Evolutionary conservation across 1,139 yeast genomes (phyloP), one percentile per base, ranked within the genome.

Genomic region (Torulaspora pretoriensis): DNA sequence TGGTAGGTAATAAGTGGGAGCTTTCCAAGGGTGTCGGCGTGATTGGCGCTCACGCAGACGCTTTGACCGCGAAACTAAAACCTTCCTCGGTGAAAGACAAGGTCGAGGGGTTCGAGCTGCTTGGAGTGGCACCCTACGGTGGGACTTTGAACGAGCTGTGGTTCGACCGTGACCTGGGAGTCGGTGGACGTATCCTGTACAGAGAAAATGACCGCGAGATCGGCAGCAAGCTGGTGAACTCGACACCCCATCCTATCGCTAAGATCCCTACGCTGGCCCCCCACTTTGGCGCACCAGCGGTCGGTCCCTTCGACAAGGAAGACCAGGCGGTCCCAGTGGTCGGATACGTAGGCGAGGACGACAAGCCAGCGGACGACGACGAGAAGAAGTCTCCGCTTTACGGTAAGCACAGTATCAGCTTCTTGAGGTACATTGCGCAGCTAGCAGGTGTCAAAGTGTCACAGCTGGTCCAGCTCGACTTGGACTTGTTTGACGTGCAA

Each of bases 41-140:
- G 27, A 72, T 80, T 47, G 86, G 82, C 0, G 65, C 77, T 28
- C 88, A 81, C 58, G 71, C 78, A 39, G 87, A 81, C 63, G 71
- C 84, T 0, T 65, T 81, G 45, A 73, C 82, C 8, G 74, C 75
- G 10, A 72, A 76, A 50, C 64, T 81, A 57, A 81, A 81, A 63
- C 87, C 87, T 0, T 66, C 68, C 39, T 77, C 83, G 6, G 62
- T 64, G 42, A 73, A 74, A 51, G 55, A 61, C 8, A 59, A 65
- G 16, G 73, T 77, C 8, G 81, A 78, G 32, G 85, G 86, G 8
- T 81, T 76, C 61, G 81, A 80, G 42, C 60, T 78, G 30, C 66
- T 81, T 30, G 86, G 84, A 1, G 84, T 80, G 13, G 83, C 86
- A 1, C 82, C 83, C 3, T 81, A 81, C 59, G 78, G 82, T 13